A percentile compares a stretch with the other conserved stretches of the same genome.
phyloP scores from a whole-genome alignment of 1,284 basidiomycete species.

The Cutaneotrichosporon daszewskae region DNA sequence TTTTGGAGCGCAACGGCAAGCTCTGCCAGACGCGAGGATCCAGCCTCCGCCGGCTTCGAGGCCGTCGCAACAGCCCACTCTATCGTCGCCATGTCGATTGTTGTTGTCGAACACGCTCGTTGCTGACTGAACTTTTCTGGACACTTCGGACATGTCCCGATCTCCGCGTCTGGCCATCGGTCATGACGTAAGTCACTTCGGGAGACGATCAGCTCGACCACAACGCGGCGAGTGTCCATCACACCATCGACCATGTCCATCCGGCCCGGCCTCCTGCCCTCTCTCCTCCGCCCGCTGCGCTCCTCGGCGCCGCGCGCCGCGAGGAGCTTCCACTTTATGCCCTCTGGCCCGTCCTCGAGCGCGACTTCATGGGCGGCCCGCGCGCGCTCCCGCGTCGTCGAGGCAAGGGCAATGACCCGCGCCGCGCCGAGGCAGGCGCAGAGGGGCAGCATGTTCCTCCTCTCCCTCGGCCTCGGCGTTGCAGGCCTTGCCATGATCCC shows the following conservation, averaged over 20 bases:
- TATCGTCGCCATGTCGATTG: slow-evolving; percentile 10
- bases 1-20: slow-evolving; percentile 30
- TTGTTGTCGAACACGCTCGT: slow-evolving; percentile 1
- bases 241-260: slow-evolving; percentile 21
- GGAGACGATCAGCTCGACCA: background rate
- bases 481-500: slow-evolving; percentile 16
- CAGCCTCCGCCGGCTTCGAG: background rate
- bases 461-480: slow-evolving; percentile 35
- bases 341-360: slow-evolving; percentile 3
- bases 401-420: slow-evolving; percentile 4
- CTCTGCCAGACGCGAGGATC: slow-evolving; percentile 13
- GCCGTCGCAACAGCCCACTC: slow-evolving; percentile 27
- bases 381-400: slow-evolving; percentile 11
- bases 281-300: slow-evolving; percentile 16
- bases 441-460: slow-evolving; percentile 14
- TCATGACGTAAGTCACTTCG: background rate
- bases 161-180: slow-evolving; percentile 5
- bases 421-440: slow-evolving; percentile 6
- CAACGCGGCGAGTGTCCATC: background rate
- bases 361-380: slow-evolving; percentile 13
- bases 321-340: slow-evolving; percentile 18
- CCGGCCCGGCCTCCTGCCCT: slow-evolving; percentile 21
- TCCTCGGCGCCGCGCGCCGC: slow-evolving; percentile 4
- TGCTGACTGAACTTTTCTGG: slow-evolving; percentile 20
- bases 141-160: slow-evolving; percentile 6